Percentiles rank a stretch among this genome's conserved stretches.
These are phyloP conservation scores for Schizothecium vesticola DNA, from an alignment of 495 filamentous ascomycete species.

Conservation along the genomic window DNA sequence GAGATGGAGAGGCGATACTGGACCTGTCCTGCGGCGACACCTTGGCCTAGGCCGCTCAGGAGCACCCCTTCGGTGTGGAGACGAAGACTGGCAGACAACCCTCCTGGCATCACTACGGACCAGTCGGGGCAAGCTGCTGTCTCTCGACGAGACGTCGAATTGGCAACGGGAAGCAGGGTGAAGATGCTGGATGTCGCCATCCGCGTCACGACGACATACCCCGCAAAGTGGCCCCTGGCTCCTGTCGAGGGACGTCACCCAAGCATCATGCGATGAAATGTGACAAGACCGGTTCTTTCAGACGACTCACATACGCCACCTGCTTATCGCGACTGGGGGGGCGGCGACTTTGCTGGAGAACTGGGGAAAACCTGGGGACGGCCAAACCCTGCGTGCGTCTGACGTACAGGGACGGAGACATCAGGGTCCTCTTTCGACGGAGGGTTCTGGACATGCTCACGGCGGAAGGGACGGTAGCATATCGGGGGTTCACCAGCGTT, in stretches of 20 bases:
- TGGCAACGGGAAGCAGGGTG: neutral
- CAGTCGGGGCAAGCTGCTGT: neutral
- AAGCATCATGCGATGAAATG: neutral
- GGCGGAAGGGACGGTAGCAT: neutral
- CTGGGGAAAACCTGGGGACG: neutral
- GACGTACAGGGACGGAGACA: neutral
- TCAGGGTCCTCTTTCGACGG: neutral
- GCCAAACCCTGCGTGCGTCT: constrained; percentile 3
- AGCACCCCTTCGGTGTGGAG: neutral
- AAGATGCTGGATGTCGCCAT: neutral
- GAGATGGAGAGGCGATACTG: neutral
- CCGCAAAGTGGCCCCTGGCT: neutral
- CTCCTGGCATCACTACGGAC: neutral
- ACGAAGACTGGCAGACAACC: neutral
- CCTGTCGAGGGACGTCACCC: neutral
- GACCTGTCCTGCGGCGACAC: neutral
- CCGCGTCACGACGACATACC: neutral
- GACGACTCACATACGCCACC: neutral
- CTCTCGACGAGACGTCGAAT: neutral
- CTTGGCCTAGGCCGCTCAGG: neutral
- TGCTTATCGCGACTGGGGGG: neutral
- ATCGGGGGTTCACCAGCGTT: neutral
- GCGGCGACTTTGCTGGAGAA: neutral
- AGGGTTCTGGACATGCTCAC: neutral
- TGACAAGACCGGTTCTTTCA: neutral